Percentiles rank a stretch among this genome's conserved stretches.
These are phyloP conservation scores for Alternaria arborescens DNA, from an alignment of 2,329 filamentous ascomycete species.

Conservation along the genomic window DNA sequence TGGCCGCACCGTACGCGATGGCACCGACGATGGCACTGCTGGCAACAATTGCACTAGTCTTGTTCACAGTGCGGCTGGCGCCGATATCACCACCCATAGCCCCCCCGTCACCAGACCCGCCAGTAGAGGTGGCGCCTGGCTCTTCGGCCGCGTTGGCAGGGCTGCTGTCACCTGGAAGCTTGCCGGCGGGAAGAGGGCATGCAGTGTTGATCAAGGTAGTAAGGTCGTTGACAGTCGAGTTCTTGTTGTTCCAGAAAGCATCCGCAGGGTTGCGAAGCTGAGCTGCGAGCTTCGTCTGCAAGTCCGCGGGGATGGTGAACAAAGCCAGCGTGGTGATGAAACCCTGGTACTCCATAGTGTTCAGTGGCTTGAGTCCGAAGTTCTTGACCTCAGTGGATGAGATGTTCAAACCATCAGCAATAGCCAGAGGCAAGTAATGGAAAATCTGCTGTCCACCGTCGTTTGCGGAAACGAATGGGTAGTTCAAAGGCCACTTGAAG, in stretches of 20 bases:
- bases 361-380: slow-evolving; percentile 76
- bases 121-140: slow-evolving; percentile 44
- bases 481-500: slow-evolving; percentile 83
- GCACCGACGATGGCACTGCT: slow-evolving; percentile 80
- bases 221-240: slow-evolving; percentile 72
- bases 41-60: slow-evolving; percentile 74
- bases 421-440: slow-evolving; percentile 74
- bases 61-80: slow-evolving; percentile 66
- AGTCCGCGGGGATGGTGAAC: slow-evolving; percentile 57
- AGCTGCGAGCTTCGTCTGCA: slow-evolving; percentile 66
- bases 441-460: slow-evolving; percentile 87
- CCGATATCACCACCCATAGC: slow-evolving; percentile 60
- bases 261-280: slow-evolving; percentile 77
- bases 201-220: slow-evolving; percentile 84
- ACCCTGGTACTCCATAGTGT: slow-evolving; percentile 72
- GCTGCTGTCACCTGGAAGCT: slow-evolving; percentile 52
- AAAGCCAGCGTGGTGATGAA: slow-evolving; percentile 82
- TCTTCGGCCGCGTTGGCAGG: slow-evolving; percentile 52
- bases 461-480: slow-evolving; percentile 76
- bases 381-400: slow-evolving; percentile 66
- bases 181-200: slow-evolving; percentile 70
- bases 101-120: slow-evolving; percentile 56
- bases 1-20: slow-evolving; percentile 88
- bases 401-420: slow-evolving; percentile 69
- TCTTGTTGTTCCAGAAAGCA: slow-evolving; percentile 75